Conservation (phyloP, 495 filamentous ascomycete genomes). For the Penicillium subrubescens region DNA sequence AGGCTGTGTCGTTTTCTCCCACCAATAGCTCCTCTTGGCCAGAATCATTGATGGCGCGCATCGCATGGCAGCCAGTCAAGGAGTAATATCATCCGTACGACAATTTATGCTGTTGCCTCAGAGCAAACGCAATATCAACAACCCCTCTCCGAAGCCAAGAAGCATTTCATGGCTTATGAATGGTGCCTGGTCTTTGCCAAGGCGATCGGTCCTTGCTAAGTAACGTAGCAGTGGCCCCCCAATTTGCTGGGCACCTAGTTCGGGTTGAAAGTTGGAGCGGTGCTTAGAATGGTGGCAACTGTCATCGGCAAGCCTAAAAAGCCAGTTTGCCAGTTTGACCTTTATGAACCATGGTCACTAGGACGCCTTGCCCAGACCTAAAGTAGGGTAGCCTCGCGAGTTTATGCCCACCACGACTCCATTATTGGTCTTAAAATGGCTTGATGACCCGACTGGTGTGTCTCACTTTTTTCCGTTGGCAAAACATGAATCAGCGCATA, state of each 20-base stretch:
- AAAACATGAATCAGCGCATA: constrained; percentile 26
- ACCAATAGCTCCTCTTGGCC: constrained; percentile 6
- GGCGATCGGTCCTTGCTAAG: constrained; percentile 5
- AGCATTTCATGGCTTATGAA: background rate
- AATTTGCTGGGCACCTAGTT: constrained; percentile 3
- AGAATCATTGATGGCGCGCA: background rate
- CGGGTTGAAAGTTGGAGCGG: background rate
- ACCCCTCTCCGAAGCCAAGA: constrained; percentile 11
- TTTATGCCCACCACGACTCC: background rate
- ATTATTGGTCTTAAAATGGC: constrained; percentile 11
- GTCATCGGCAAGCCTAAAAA: constrained; percentile 33
- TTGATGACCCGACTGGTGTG: constrained; percentile 18
- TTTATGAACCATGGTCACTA: constrained; percentile 20
- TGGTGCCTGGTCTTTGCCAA: constrained; percentile 19
- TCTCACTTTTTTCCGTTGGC: constrained; percentile 4
- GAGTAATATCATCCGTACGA: background rate
- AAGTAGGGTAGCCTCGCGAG: constrained; percentile 6
- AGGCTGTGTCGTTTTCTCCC: constrained; percentile 10
- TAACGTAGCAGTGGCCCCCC: constrained; percentile 7
- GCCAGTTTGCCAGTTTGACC: constrained; percentile 15
- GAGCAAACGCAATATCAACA: background rate
- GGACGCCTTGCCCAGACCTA: constrained; percentile 7
- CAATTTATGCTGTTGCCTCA: constrained; percentile 1
- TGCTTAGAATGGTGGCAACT: constrained; percentile 21
- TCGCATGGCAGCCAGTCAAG: background rate